Conservation (phyloP, 108 stramenopile species). For the Aureococcus anophagefferens region DNA sequence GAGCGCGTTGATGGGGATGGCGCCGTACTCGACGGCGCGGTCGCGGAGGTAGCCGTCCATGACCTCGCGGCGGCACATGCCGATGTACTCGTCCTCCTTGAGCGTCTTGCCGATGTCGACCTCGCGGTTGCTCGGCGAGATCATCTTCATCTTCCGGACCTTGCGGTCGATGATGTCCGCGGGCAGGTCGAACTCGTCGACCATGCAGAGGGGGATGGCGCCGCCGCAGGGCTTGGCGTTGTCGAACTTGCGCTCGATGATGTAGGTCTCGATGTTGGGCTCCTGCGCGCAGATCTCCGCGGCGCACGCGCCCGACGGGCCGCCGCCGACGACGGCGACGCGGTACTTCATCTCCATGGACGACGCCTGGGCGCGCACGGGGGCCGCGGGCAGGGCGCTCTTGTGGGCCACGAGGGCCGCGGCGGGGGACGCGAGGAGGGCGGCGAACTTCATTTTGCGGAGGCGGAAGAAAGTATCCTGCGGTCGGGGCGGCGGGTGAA, state of each 20-base stretch:
- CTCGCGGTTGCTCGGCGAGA: slow-evolving; percentile 88
- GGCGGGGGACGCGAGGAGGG: slow-evolving; percentile 27
- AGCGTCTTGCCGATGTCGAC: slow-evolving; percentile 93
- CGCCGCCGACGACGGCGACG: slow-evolving; percentile 91
- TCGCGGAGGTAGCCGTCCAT: slow-evolving; percentile 89
- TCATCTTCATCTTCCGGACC: slow-evolving; percentile 94
- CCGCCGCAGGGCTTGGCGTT: slow-evolving; percentile 99
- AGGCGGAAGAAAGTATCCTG: no score
- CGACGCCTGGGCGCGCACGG: slow-evolving; percentile 27
- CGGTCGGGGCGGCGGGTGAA: no score
- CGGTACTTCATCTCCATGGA: slow-evolving; percentile 72
- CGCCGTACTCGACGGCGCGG: slow-evolving; percentile 87
- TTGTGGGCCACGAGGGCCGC: slow-evolving; percentile 41
- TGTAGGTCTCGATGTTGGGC: slow-evolving; percentile 75
- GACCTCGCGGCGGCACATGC: slow-evolving; percentile 95
- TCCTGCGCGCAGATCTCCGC: slow-evolving; percentile 93
- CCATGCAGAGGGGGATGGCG: slow-evolving; percentile 96
- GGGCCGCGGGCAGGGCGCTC: slow-evolving; percentile 36
- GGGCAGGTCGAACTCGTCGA: slow-evolving; percentile 94
- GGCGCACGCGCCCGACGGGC: slow-evolving; percentile 91
- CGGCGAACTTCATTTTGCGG: slow-evolving; percentile 58
- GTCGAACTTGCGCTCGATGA: slow-evolving; percentile 96
- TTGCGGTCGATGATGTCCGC: slow-evolving; percentile 89
- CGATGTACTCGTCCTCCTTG: slow-evolving; percentile 93
- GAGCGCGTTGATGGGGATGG: slow-evolving; percentile 78